A percentile compares a stretch with the other conserved stretches of the same genome.
Evolutionary conservation across 768 basidiomycete genomes (phyloP).

Genomic region (Amanita polypyramis): DNA sequence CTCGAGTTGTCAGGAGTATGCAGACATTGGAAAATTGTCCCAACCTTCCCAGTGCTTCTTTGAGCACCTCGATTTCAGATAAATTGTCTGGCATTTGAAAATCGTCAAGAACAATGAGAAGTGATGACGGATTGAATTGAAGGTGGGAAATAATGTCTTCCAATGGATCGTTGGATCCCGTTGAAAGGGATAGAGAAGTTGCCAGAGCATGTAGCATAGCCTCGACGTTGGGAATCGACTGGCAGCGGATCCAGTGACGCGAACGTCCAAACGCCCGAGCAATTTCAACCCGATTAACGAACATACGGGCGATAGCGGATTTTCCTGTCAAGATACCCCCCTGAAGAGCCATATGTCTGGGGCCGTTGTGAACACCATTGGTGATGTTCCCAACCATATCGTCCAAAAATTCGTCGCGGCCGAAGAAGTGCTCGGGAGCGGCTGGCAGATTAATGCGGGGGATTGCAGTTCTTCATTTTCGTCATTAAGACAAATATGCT

Average conservation of each 20-base stretch:
- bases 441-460: neutral
- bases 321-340: neutral
- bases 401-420: neutral
- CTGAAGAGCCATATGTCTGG: neutral
- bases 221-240: neutral
- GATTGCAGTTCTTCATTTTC: neutral
- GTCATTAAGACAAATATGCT: too few species aligned
- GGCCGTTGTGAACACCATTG: neutral
- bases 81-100: neutral
- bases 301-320: neutral
- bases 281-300: neutral
- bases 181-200: neutral
- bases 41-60: neutral
- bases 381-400: neutral
- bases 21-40: neutral
- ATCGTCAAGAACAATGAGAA: neutral
- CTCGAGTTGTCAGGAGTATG: neutral
- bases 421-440: neutral
- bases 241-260: neutral
- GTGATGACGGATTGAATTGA: neutral
- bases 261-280: neutral
- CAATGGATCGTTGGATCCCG: neutral
- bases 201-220: neutral
- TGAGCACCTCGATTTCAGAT: neutral
- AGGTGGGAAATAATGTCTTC: neutral